A percentile compares a stretch with the other conserved stretches of the same genome.
Conservation (phyloP, 495 filamentous ascomycete species). For the Tuber brumale region DNA sequence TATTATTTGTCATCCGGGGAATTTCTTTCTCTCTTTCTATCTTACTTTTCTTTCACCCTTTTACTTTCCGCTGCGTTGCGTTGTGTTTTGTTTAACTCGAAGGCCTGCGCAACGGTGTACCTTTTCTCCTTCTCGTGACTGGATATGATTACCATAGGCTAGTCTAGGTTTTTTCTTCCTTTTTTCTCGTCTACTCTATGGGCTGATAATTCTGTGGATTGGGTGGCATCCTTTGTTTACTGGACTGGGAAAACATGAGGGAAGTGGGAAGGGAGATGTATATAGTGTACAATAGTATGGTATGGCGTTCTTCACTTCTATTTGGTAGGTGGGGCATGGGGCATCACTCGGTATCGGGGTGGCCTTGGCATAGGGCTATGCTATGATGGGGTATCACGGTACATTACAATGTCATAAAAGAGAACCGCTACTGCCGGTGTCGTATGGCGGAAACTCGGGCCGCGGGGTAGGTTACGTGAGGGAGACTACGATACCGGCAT, state of each 20-base stretch:
- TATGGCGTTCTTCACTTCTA: background rate
- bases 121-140: slow-evolving; percentile 1
- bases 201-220: background rate
- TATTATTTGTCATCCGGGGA: slow-evolving; percentile 10
- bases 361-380: background rate
- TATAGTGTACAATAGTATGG: slow-evolving; percentile 1
- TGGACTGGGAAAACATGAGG: background rate
- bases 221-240: background rate
- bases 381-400: no score
- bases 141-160: slow-evolving; percentile 1
- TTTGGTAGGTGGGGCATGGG: background rate
- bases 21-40: slow-evolving; percentile 6
- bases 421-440: no score
- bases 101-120: background rate
- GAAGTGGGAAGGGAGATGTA: background rate
- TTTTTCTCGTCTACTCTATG: background rate
- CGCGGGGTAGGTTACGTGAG: no score
- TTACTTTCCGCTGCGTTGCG: slow-evolving; percentile 1
- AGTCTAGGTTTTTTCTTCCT: background rate
- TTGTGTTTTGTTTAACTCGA: background rate
- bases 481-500: no score
- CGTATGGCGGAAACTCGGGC: no score
- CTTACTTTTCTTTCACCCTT: background rate
- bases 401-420: no score
- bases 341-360: background rate